A percentile compares a stretch with the other conserved stretches of the same genome.
Evolutionary conservation across 352 stramenopile genomes (phyloP).

Genomic region (Pythium sp.): DNA sequence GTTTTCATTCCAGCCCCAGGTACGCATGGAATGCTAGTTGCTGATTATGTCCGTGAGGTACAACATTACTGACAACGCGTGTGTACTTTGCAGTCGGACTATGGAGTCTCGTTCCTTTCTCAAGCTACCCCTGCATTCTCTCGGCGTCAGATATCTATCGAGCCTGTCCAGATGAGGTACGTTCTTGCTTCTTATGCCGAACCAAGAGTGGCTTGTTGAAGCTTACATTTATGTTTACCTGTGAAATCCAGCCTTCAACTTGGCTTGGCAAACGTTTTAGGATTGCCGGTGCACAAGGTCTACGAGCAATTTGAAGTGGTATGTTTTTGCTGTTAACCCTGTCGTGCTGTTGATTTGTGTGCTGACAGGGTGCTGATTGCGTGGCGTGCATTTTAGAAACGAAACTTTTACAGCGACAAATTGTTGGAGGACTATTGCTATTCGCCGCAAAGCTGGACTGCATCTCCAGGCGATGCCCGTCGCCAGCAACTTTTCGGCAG

Average conservation of each 20-base stretch:
- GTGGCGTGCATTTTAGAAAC: constrained; percentile 46
- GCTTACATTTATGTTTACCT: not conserved
- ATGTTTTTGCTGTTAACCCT: not conserved
- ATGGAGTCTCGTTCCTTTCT: constrained; percentile 74
- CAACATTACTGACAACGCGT: not conserved
- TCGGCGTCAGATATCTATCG: constrained; percentile 59
- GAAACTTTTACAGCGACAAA: constrained; percentile 75
- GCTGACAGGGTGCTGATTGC: not conserved
- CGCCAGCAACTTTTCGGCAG: constrained; percentile 73
- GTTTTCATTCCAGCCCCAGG: constrained; percentile 74
- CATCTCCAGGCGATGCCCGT: constrained; percentile 60
- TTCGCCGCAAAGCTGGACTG: constrained; percentile 82
- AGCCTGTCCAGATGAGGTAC: constrained; percentile 80
- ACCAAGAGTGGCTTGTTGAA: not conserved
- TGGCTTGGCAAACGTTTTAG: constrained; percentile 66
- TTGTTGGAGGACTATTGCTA: constrained; percentile 81
- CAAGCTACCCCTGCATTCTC: constrained; percentile 50
- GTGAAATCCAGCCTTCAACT: constrained; percentile 55
- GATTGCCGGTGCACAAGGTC: constrained; percentile 59
- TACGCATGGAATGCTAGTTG: constrained; percentile 15
- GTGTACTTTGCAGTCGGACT: constrained; percentile 59
- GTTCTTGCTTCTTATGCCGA: not conserved
- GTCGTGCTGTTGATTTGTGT: not conserved
- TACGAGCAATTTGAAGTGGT: constrained; percentile 82
- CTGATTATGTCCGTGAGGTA: not conserved